Base-by-base conservation (phyloP, 164 flowering plant genomes). In the Vitis riparia region DNA sequence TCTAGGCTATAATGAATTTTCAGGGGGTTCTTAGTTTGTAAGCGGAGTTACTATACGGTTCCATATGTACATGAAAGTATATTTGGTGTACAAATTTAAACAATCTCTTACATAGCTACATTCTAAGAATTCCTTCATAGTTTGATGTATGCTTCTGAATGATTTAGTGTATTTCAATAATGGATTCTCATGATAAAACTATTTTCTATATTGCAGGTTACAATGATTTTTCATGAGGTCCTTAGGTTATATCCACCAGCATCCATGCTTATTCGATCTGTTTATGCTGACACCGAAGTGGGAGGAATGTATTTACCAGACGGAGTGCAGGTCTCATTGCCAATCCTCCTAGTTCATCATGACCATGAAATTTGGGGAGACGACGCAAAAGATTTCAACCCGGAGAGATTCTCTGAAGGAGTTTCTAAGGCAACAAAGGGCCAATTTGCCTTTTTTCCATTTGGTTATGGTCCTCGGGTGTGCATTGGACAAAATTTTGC, bases 171-270 rank as follows among this genome's bases (percentile, higher is more conserved):
- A 37, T 37, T 37, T 37, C 44, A 37, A 37, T 37, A 37, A 37
- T 37, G 44, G 0, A 3, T 37, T 37, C 44, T 37, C 5, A 2
- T 37, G 44, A 37, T 37, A 37, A 37, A 37, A 37, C 44, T 37
- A 37, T 37, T 37, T 37, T 37, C 44, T 37, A 37, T 3, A 37
- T 37, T 37, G 44, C 44, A 37, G 59, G 55, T 62, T 81, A 66
- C 70, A 37, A 37, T 37, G 44, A 37, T 37, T 37, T 37, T 37
- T 37, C 44, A 37, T 37, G 44, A 37, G 44, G 80, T 80, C 27
- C 51, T 80, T 9, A 66, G 82, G 53, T 29, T 79, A 14, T 79
- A 73, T 44, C 76, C 78, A 50, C 70, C 78, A 14, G 66, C 23
- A 8, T 1, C 2, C 0, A 2, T 6, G 6, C 52, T 73, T 12